A percentile compares a stretch with the other conserved stretches of the same genome.
Evolutionary conservation across 768 basidiomycete species (phyloP).

Genomic region (Epithele typhae): DNA sequence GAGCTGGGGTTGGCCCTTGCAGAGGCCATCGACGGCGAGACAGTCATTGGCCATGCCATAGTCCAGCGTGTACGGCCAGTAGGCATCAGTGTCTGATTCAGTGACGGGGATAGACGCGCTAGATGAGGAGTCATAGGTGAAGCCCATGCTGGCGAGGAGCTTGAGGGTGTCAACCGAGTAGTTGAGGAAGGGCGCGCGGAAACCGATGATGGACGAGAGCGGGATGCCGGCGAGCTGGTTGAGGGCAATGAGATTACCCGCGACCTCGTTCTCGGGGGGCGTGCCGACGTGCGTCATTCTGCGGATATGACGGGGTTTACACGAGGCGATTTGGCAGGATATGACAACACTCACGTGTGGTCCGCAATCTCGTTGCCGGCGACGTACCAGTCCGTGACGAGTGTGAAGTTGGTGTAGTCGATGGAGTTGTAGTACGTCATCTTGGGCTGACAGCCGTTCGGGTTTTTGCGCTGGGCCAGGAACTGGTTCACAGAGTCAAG

Average conservation of each 20-base stretch:
- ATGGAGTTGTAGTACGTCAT: conserved; percentile 77
- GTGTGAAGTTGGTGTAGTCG: conserved; percentile 70
- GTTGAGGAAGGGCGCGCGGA: conserved; percentile 75
- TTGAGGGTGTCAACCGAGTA: conserved; percentile 61
- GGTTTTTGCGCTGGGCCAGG: conserved; percentile 68
- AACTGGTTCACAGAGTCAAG: conserved; percentile 72
- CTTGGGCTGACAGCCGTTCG: conserved; percentile 69
- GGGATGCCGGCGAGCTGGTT: conserved; percentile 80
- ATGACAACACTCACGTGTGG: conserved; percentile 9
- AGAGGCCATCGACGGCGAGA: conserved; percentile 45
- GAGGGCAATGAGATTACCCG: conserved; percentile 74
- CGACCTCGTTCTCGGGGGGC: conserved; percentile 60
- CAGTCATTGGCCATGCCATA: conserved; percentile 79
- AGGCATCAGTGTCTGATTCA: conserved; percentile 65
- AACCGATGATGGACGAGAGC: conserved; percentile 56
- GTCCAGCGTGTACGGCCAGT: conserved; percentile 82
- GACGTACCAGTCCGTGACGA: conserved; percentile 77
- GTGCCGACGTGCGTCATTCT: conserved; percentile 77
- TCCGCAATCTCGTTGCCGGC: conserved; percentile 76
- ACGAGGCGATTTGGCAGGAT: not conserved
- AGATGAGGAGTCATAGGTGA: conserved; percentile 69
- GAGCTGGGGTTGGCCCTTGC: conserved; percentile 65
- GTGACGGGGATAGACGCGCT: conserved; percentile 62
- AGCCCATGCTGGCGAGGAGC: conserved; percentile 47
- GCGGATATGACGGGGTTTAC: conserved; percentile 1